Percentiles rank a stretch among this genome's conserved stretches.
Evolutionary conservation across 75 land plant species (phyloP).

Genomic region (Selaginella moellendorffii): DNA sequence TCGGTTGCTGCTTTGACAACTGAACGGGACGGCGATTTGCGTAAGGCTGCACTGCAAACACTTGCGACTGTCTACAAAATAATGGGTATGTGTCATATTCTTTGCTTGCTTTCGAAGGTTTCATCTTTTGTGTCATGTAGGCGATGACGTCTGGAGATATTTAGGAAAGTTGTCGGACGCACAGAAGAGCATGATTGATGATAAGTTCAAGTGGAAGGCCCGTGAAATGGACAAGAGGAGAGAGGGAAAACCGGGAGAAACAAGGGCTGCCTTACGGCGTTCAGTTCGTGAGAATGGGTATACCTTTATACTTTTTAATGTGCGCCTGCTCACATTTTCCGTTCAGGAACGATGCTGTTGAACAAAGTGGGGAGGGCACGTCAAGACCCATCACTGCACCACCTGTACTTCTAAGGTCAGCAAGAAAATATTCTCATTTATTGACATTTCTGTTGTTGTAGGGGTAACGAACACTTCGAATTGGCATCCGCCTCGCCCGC

Average conservation of each 20-base stretch:
- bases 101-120: not conserved
- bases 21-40: conserved; percentile 91
- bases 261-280: conserved; percentile 42
- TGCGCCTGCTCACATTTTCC: no score
- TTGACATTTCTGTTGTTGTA: conserved; percentile 28
- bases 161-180: conserved; percentile 88
- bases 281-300: conserved; percentile 91
- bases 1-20: conserved; percentile 76
- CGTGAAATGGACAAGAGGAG: conserved; percentile 94
- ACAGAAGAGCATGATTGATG: conserved; percentile 93
- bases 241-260: conserved; percentile 92
- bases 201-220: conserved; percentile 92
- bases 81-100: conserved; percentile 35
- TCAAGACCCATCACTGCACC: conserved; percentile 34
- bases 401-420: conserved; percentile 26
- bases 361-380: conserved; percentile 60
- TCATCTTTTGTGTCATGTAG: conserved; percentile 24
- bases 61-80: conserved; percentile 82
- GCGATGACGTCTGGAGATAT: conserved; percentile 95
- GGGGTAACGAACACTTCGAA: conserved; percentile 42
- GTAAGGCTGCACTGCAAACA: conserved; percentile 92
- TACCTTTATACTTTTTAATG: no score
- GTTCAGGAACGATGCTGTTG: conserved; percentile 51
- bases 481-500: conserved; percentile 11
- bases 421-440: not conserved